These are phyloP conservation scores for Pachyrhizus erosus DNA, from an alignment of 306 rosid species.

Conservation along the genomic window DNA sequence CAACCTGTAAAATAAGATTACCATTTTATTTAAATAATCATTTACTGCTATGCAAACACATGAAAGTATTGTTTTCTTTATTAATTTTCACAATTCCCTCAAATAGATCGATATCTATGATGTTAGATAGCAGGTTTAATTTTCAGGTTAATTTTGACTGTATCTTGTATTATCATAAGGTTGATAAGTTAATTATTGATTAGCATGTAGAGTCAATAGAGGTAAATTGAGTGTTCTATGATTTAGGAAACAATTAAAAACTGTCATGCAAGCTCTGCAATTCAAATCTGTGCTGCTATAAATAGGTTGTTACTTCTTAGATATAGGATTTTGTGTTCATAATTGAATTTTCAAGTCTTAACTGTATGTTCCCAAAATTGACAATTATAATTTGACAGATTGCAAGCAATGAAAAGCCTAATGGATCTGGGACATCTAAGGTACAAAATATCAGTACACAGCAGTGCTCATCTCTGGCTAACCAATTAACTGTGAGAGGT, in stretches of 20 bases:
- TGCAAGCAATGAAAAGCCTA: conserved; percentile 59
- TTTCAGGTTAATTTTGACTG: conserved; percentile 21
- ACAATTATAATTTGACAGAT: conserved; percentile 58
- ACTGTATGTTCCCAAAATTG: conserved; percentile 35
- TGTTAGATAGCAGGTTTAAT: conserved; percentile 27
- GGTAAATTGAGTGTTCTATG: conserved; percentile 40
- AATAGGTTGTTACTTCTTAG: conserved; percentile 27
- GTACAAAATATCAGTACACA: conserved; percentile 50
- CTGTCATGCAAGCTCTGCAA: conserved; percentile 25
- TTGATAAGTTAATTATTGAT: conserved; percentile 29
- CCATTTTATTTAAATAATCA: conserved; percentile 18
- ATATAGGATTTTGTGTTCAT: conserved; percentile 6
- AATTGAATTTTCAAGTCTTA: conserved; percentile 28
- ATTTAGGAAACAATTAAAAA: not conserved
- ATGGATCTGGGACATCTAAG: conserved; percentile 61
- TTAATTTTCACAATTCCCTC: conserved; percentile 29
- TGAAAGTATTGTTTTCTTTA: not conserved
- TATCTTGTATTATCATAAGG: conserved; percentile 15
- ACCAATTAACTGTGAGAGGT: conserved; percentile 56
- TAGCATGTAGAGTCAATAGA: conserved; percentile 13
- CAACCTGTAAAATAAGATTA: conserved; percentile 61
- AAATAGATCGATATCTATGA: conserved; percentile 1
- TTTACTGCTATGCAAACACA: not conserved
- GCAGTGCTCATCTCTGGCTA: conserved; percentile 52
- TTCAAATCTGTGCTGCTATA: not conserved